Evolutionary conservation across 192 early-diverging fungal genomes (phyloP).

Genomic region (Rhizophlyctis rosea): DNA sequence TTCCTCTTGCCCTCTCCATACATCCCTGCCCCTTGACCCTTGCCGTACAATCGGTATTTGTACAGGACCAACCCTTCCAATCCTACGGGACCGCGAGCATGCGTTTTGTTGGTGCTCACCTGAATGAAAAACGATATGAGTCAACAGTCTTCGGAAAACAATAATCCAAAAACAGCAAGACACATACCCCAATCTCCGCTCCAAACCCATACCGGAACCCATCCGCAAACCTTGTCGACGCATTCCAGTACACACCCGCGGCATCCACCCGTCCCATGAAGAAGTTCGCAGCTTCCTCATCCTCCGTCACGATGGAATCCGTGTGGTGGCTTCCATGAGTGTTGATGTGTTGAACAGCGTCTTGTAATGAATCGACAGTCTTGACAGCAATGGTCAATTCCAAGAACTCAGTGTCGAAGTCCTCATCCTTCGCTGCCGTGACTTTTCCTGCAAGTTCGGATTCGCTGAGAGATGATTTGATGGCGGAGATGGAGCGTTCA

Average conservation of each 20-base stretch:
- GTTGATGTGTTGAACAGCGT: conserved; percentile 92
- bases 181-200: conserved; percentile 86
- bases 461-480: conserved; percentile 24
- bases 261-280: conserved; percentile 95
- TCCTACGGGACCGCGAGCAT: conserved; percentile 96
- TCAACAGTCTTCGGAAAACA: neutral
- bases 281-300: conserved; percentile 61
- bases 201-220: conserved; percentile 99
- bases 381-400: conserved; percentile 81
- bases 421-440: conserved; percentile 41
- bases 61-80: conserved; percentile 97
- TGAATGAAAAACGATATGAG: conserved; percentile 2
- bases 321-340: conserved; percentile 93
- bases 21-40: conserved; percentile 77
- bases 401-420: conserved; percentile 91
- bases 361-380: conserved; percentile 68
- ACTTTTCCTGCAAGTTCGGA: conserved; percentile 18
- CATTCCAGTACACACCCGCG: conserved; percentile 98
- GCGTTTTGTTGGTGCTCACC: conserved; percentile 97
- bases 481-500: conserved; percentile 35
- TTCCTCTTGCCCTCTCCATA: conserved; percentile 76
- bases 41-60: conserved; percentile 90
- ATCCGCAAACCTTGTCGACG: conserved; percentile 92
- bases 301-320: conserved; percentile 88
- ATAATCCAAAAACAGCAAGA: neutral